Evolutionary conservation across 768 basidiomycete species (phyloP), one percentile per base, ranked within the genome.

Genomic region (Suillus brevipes): DNA sequence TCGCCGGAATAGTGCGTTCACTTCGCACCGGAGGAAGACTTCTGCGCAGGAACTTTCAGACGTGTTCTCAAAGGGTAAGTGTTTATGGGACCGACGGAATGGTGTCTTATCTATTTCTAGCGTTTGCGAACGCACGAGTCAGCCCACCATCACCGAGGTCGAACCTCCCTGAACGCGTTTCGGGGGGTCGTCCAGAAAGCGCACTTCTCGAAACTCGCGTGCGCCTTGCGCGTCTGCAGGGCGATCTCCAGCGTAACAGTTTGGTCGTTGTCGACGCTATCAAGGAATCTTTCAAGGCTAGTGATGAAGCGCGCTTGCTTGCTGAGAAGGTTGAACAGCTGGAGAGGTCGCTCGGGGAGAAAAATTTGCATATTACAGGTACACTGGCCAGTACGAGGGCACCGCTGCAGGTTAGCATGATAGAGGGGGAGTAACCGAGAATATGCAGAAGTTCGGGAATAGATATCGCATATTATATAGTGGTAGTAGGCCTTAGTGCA

Each of bases 311-410:
- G 31, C 66, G 60, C 31, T 64, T 59, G 18, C 64, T 75, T 63
- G 64, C 65, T 8, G 75, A 74, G 56, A 65, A 73, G 10, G 74
- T 77, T 9, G 71, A 66, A 40, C 58, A 61, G 7, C 60, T 75
- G 42, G 75, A 75, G 56, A 65, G 47, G 65, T 31, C 58, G 57
- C 63, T 5, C 34, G 75, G 55, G 47, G 63, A 43, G 65, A 64
- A 12, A 52, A 61, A 28, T 65, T 16, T 16, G 23, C 28, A 2
- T 25, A 64, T 28, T 43, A 20, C 37, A 28, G 37, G 55, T 42
- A 36, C 18, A 16, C n/a, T 16, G 18, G 18, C 6, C 45, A 64
- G 23, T 37, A 23, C 23, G 60, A 50, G 5, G 65, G 64, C 42
- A 20, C 60, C 62, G 63, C 12, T 64, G 28, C 66, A 67, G 10